Percentiles rank a stretch among this genome's conserved stretches.
Evolutionary conservation across 176 grass and related monocot genomes (phyloP).

Genomic region (Alloteropsis semialata): DNA sequence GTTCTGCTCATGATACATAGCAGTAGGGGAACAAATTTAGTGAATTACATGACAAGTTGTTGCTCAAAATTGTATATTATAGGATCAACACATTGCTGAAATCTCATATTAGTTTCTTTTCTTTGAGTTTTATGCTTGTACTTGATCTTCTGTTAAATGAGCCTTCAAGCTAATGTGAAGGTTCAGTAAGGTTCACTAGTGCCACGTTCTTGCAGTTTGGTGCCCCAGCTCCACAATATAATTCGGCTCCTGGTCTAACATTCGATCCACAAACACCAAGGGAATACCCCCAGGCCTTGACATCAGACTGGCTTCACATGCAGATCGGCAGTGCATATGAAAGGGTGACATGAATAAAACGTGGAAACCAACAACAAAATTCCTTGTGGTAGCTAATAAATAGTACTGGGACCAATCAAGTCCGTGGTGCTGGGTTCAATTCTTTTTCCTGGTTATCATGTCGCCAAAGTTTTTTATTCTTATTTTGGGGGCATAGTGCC

Average conservation of each 20-base stretch:
- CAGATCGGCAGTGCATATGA: constrained; percentile 69
- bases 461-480: constrained; percentile 40
- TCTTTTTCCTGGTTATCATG: constrained; percentile 29
- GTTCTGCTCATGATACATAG: background rate
- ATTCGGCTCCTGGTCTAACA: constrained; percentile 36
- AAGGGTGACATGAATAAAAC: constrained; percentile 57
- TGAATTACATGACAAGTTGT: background rate
- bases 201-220: constrained; percentile 43
- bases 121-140: background rate
- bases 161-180: background rate
- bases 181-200: background rate
- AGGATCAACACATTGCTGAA: background rate
- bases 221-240: constrained; percentile 34
- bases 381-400: constrained; percentile 27
- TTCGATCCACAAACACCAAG: constrained; percentile 59
- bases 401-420: constrained; percentile 23
- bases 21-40: background rate
- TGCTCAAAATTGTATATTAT: background rate
- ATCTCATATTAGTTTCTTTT: background rate
- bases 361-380: background rate
- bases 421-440: constrained; percentile 23
- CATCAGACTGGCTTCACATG: constrained; percentile 81
- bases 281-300: constrained; percentile 44
- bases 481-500: constrained; percentile 41
- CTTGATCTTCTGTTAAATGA: background rate